Base-by-base conservation (phyloP, 305 asterid species). In the Fraxinus platypoda region DNA sequence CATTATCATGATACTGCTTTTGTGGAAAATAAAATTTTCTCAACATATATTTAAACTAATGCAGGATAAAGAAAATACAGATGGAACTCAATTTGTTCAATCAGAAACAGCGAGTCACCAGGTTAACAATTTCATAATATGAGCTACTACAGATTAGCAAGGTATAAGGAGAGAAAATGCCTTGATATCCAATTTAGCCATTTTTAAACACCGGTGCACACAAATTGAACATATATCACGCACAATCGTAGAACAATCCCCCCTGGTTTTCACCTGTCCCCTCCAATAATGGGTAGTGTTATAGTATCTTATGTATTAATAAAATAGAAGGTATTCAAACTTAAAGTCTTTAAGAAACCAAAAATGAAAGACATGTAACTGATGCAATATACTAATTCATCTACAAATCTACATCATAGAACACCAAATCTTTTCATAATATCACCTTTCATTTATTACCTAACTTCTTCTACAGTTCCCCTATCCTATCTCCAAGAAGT, bases 1-100 rank as follows among this genome's bases (percentile, higher is more conserved):
- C 86, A 49, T 15, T 62, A 82, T 43, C 81, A 77, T 78, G 38
- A 74, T 57, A 91, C 87, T 89, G 76, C 41, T 71, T 70, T 6
- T 71, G 76, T 33, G 87, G 46, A 30, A 74, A 38, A 77, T 49
- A 73, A 28, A 78, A 7, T 70, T 11, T 46, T 28, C 33, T 70
- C 75, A 87, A 85, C 70, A 41, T 9, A 23, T 28, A 33, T 12
- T 52, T 38, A 64, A 75, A 46, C 3, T 9, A 59, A 26, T 57
- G 28, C 78, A 81, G 28, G 23, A 41, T 17, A 54, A 82, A 25
- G 4, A 59, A 57, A 1, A 74, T 11, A 12, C 26, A 54, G 6
- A 25, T 15, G 25, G 6, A 21, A 77, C 54, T 23, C 82, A 34
- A 59, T 72, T 41, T 75, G 49, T 64, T 23, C 17, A 64, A 28